Percentiles rank a stretch among this genome's conserved stretches.
These are phyloP conservation scores for Spergularia azorica DNA, from an alignment of 179 eudicot species.

Conservation along the genomic window DNA sequence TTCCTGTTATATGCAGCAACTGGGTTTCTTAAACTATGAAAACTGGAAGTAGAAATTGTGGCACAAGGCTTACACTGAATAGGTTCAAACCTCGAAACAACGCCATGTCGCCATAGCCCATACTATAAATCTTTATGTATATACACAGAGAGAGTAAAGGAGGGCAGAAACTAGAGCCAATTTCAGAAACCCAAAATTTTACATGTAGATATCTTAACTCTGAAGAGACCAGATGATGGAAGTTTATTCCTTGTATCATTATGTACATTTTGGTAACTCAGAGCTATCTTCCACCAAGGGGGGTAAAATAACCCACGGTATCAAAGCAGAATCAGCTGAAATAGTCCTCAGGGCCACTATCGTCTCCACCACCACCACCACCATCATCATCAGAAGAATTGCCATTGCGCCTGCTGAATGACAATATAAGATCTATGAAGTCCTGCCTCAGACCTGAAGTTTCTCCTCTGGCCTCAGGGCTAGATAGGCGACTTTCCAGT, in stretches of 20 bases:
- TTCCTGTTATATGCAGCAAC: too few relatives aligned
- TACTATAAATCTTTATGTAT: conserved; percentile 21
- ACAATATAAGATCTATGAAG: conserved; percentile 52
- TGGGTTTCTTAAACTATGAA: too few relatives aligned
- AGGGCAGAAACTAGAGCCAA: too few relatives aligned
- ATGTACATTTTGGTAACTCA: conserved; percentile 20
- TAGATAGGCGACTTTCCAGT: conserved; percentile 36
- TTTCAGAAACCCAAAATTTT: too few relatives aligned
- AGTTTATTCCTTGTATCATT: not conserved
- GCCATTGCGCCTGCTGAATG: conserved; percentile 39
- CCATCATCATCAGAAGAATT: conserved; percentile 46
- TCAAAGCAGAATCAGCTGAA: conserved; percentile 28
- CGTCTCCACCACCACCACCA: conserved; percentile 37
- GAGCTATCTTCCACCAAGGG: not conserved
- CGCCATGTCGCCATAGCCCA: too few relatives aligned
- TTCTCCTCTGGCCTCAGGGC: conserved; percentile 39
- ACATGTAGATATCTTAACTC: not conserved
- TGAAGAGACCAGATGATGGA: not conserved
- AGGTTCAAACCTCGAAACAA: too few relatives aligned
- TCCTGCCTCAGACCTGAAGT: conserved; percentile 42
- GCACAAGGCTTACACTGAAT: not conserved
- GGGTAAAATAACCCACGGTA: not conserved
- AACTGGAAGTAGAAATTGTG: too few relatives aligned
- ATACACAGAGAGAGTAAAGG: not conserved
- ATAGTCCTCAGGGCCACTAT: conserved; percentile 49